Evolutionary conservation across 129 eudicot genomes (phyloP), one percentile per base, ranked within the genome.

Genomic region (Lactuca sativa): DNA sequence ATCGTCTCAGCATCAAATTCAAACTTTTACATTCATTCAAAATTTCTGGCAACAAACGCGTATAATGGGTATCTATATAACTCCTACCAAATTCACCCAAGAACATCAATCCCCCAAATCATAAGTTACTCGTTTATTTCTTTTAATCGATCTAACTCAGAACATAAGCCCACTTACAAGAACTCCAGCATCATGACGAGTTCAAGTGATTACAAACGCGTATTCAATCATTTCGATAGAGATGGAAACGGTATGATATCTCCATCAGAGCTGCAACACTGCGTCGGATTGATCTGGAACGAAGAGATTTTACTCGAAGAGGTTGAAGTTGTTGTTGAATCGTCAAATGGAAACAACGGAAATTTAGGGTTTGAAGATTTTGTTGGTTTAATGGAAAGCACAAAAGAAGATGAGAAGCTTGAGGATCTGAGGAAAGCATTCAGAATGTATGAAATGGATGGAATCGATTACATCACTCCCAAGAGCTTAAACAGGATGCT

Each of bases 401-500:
- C 30, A 25, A 25, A 25, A 1, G 30, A 25, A 25, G 30, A 25
- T 1, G 30, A 25, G 30, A 25, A 25, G 30, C 2, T 25, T 41
- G 67, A 67, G 55, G 77, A 80, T 2, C 41, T 80, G 65, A 75
- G 52, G 69, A 74, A 59, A 7, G 86, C 84, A 10, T 82, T 82
- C 17, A 51, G 56, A 51, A 69, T 82, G 86, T 82, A 82, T 30
- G 72, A 70, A 32, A 74, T 56, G 78, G 84, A 82, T 17, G 86
- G 78, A 1, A 63, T 43, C 0, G 78, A 55, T 65, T 69, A 78
- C 32, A 82, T 82, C 0, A 82, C 86, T 13, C 83, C 86, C 2
- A 74, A 17, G 75, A 82, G 86, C 59, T 70, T 82, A 67, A 82
- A 70, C 56, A 47, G 81, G 70, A 82, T 77, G 86, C 64, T 82